Percentiles rank a stretch among this genome's conserved stretches.
Evolutionary conservation across 495 filamentous ascomycete genomes (phyloP).

Genomic region (Tetracladium setigerum): DNA sequence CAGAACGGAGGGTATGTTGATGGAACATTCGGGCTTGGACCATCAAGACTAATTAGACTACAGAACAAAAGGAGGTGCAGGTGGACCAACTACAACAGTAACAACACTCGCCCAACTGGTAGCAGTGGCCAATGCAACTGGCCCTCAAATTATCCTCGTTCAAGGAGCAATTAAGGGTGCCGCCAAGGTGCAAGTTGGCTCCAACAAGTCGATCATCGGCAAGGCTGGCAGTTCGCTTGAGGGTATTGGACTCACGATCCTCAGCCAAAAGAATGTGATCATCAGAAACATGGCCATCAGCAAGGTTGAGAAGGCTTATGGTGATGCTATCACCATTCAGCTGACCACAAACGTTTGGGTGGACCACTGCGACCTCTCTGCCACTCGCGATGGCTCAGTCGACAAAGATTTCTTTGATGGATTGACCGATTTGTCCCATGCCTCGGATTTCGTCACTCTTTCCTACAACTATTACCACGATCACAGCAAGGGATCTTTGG

Average conservation of each 20-base stretch:
- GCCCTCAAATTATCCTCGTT: neutral
- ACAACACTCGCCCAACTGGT: neutral
- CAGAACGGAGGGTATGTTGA: slow-evolving; percentile 22
- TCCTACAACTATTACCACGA: slow-evolving; percentile 45
- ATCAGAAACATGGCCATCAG: slow-evolving; percentile 38
- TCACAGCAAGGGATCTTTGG: slow-evolving; percentile 46
- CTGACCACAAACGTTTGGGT: slow-evolving; percentile 41
- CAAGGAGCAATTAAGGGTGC: neutral
- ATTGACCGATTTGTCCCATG: slow-evolving; percentile 29
- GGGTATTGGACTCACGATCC: slow-evolving; percentile 17
- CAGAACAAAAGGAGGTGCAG: slow-evolving; percentile 3
- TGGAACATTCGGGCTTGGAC: too few relatives aligned
- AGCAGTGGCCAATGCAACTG: neutral
- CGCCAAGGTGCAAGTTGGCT: neutral
- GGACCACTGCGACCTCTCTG: slow-evolving; percentile 41
- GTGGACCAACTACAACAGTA: neutral
- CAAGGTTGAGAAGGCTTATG: slow-evolving; percentile 34
- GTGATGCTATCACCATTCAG: slow-evolving; percentile 37
- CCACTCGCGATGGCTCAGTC: slow-evolving; percentile 27
- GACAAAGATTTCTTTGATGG: slow-evolving; percentile 29
- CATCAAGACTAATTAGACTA: too few relatives aligned
- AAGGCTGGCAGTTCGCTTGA: neutral
- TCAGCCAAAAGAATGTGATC: slow-evolving; percentile 37
- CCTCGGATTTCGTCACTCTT: slow-evolving; percentile 41
- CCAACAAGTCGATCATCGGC: neutral